Evolutionary conservation across 768 basidiomycete genomes (phyloP).

Genomic region (Lentinula detonsa): DNA sequence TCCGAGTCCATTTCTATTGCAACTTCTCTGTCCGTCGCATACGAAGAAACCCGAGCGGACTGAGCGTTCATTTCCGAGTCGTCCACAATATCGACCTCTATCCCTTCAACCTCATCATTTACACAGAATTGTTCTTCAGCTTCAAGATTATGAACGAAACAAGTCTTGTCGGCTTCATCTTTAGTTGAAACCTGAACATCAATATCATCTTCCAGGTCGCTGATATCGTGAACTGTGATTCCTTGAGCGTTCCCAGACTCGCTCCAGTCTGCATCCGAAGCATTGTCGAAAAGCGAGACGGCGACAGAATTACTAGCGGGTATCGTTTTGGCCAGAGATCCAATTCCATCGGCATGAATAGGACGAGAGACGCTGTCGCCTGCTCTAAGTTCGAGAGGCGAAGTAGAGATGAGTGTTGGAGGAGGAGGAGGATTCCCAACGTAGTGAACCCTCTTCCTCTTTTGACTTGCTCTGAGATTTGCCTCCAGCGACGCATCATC

Average conservation of each 20-base stretch:
- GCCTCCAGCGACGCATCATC: background rate
- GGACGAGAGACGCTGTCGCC: background rate
- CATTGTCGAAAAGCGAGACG: background rate
- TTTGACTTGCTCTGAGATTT: background rate
- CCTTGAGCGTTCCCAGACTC: background rate
- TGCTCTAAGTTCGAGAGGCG: background rate
- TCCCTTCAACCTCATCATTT: background rate
- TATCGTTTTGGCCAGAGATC: background rate
- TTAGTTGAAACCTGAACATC: background rate
- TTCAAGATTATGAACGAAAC: background rate
- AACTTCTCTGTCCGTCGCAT: background rate
- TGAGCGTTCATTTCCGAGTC: background rate
- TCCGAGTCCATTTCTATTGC: background rate
- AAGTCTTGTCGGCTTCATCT: background rate
- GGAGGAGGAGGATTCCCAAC: background rate
- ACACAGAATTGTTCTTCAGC: background rate
- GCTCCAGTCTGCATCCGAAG: background rate
- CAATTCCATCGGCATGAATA: background rate
- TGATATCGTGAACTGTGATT: background rate
- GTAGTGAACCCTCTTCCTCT: background rate
- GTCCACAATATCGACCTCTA: background rate
- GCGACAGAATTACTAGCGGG: background rate
- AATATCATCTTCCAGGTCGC: background rate
- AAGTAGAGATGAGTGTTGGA: background rate
- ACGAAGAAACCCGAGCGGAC: background rate